Base-by-base conservation (phyloP, 176 grass and related monocot genomes). In the Triticum aestivum region DNA sequence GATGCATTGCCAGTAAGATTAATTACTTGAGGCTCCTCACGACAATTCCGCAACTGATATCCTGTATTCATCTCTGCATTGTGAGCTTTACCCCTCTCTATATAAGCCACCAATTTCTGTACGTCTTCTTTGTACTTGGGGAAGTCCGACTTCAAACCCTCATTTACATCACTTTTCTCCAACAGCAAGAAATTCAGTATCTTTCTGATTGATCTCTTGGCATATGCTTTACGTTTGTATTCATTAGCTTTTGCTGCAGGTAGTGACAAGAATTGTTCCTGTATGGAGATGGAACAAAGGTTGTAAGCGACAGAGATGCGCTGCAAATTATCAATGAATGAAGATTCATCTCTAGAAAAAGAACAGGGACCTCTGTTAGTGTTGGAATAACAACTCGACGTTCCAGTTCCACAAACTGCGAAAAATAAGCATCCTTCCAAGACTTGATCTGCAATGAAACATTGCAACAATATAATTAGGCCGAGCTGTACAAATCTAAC, bases 401-500 rank as follows among this genome's bases (percentile, higher is more conserved):
- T 35, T 61, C 24, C 6, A 85, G 13, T 81, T 75, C 77, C 24
- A 74, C 6, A 74, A 89, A 21, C 24, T 89, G 59, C 0, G 61
- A 35, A 80, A 84, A 64, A 32, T 41, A 84, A 14, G 33, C 23
- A 75, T 67, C 33, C 87, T 81, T 89, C 42, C 63, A 42, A 74
- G 24, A 33, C 69, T 65, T 11, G 24, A 85, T 85, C 87, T 89
- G 82, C 24, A 66, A 41, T 75, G 5, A 0, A 62, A 5, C 17
- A 69, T 33, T 59, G 8, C 1, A 30, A 3, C 21, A 66, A 29
- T 33, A 38, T 17, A 7, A 78, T 71, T 83, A 14, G 27, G n/a
- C 67, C 4, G 13, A 17, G 34, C 39, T 13, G 5, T 72, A 70
- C 26, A 78, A 62, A 45, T 70, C 17, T 63, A 45, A 71, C 8